phyloP scores from a whole-genome alignment of 2,329 filamentous ascomycete genomes.

The Knufia fluminis region DNA sequence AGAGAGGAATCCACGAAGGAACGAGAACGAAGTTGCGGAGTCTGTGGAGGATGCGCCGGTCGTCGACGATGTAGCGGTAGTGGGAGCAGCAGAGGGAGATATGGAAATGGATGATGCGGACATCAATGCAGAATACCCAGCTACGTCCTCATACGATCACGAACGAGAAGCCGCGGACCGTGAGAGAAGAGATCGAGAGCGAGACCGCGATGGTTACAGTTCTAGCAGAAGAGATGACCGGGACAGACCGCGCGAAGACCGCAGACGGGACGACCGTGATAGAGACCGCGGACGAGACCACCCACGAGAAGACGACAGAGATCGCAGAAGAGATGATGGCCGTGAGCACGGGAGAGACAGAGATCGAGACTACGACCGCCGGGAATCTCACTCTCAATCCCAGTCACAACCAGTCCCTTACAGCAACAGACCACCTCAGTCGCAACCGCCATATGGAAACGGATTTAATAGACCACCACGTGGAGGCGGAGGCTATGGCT shows the following conservation, averaged over 20 bases:
- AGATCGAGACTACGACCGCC: conserved; percentile 7
- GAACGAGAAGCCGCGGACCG: conserved; percentile 10
- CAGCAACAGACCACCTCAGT: neutral
- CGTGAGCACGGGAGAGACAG: conserved; percentile 12
- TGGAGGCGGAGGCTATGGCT: conserved; percentile 9
- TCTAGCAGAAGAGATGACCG: conserved; percentile 15
- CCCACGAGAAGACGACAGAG: conserved; percentile 14
- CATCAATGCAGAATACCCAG: conserved; percentile 1
- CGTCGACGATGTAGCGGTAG: conserved; percentile 1
- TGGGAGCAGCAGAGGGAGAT: conserved; percentile 14
- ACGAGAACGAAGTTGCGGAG: neutral
- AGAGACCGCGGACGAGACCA: conserved; percentile 11
- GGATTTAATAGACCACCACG: conserved; percentile 15
- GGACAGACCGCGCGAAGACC: conserved; percentile 2
- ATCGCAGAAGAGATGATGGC: conserved; percentile 12
- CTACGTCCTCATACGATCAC: conserved; percentile 9
- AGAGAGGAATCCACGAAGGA: neutral
- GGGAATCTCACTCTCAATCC: conserved; percentile 8
- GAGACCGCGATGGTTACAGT: conserved; percentile 7
- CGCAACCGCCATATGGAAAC: conserved; percentile 20
- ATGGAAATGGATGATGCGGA: conserved; percentile 28
- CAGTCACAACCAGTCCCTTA: conserved; percentile 11
- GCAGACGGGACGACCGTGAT: conserved; percentile 1
- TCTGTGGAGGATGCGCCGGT: neutral
- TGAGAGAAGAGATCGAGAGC: conserved; percentile 9